A percentile compares a stretch with the other conserved stretches of the same genome.
Evolutionary conservation across 148 eudicot species (phyloP).

Genomic region (Rhododendron vialii): DNA sequence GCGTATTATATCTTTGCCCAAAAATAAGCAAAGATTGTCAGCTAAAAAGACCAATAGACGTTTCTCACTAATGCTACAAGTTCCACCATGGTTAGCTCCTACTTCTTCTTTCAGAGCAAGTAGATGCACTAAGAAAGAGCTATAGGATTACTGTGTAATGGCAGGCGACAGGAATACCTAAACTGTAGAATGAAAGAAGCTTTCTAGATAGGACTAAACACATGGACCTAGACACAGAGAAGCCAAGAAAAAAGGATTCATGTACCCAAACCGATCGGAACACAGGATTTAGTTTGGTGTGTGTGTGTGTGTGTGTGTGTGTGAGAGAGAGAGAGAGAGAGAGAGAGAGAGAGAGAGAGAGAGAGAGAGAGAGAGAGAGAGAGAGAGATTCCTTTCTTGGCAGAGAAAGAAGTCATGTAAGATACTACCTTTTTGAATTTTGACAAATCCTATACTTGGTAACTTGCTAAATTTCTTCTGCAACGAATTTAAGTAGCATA

Average conservation of each 20-base stretch:
- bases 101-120: neutral
- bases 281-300: neutral
- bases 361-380: neutral
- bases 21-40: neutral
- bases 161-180: neutral
- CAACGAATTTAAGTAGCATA: neutral
- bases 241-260: neutral
- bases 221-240: neutral
- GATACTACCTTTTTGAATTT: neutral
- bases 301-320: too few relatives aligned
- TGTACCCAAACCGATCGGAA: neutral
- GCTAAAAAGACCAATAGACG: neutral
- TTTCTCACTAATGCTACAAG: neutral
- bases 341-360: neutral
- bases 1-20: neutral
- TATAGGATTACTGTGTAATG: neutral
- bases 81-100: neutral
- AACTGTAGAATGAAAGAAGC: neutral
- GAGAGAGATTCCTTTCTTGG: too few relatives aligned
- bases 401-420: too few relatives aligned
- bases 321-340: neutral
- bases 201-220: neutral
- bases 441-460: neutral
- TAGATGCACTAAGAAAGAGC: neutral
- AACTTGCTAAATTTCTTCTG: neutral